Conservation (phyloP, 495 filamentous ascomycete species). For the Hypoxylon subgilvum region DNA sequence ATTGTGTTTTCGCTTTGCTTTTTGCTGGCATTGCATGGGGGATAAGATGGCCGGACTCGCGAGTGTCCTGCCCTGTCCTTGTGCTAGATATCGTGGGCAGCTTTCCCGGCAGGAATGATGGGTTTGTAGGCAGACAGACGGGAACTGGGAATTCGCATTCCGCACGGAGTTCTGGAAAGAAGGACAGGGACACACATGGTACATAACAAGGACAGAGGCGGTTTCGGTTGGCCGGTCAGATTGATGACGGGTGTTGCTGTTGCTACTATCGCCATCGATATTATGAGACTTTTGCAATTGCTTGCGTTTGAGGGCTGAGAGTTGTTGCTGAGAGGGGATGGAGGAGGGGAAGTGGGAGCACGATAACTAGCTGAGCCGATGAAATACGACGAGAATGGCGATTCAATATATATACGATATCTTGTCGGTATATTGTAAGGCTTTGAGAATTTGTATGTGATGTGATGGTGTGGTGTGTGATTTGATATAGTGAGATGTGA, state of each 20-base stretch:
- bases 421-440: too few species aligned
- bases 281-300: background rate
- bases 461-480: too few species aligned
- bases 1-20: conserved; percentile 8
- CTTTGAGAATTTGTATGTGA: too few species aligned
- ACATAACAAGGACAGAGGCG: background rate
- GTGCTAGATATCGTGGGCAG: too few species aligned
- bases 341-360: background rate
- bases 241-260: conserved; percentile 10
- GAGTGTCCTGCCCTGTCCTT: too few species aligned
- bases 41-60: conserved; percentile 1
- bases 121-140: background rate
- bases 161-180: conserved; percentile 19
- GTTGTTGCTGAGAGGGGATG: background rate
- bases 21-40: conserved; percentile 13
- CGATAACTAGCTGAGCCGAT: background rate
- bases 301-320: background rate
- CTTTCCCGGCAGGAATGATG: too few species aligned
- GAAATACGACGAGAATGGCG: background rate
- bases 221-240: conserved; percentile 6
- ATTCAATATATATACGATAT: too few species aligned
- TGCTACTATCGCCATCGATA: background rate
- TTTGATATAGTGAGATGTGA: too few species aligned
- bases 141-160: conserved; percentile 31
- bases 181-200: background rate